Base-by-base conservation (phyloP, 441 rosid species). In the Breynia disticha region DNA sequence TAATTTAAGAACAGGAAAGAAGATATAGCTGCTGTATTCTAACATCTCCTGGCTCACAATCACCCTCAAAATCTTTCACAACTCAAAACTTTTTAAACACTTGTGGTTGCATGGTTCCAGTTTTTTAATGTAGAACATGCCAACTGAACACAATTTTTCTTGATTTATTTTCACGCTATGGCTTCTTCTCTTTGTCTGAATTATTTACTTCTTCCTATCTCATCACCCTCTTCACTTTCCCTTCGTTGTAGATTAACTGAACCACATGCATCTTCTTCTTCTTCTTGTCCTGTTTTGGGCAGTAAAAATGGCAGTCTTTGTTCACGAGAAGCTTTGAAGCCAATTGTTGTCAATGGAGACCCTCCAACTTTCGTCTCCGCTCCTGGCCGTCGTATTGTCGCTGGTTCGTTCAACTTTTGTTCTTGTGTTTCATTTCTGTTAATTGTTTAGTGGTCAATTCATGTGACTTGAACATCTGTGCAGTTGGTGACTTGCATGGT, bases 401-500 rank as follows among this genome's bases (percentile, higher is more conserved):
- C 97, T 39, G 95, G 96, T 87, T 57, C 43, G 63, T 67, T 24
- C 16, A 20, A 42, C 44, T 47, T 54, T 43, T 16, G 16, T 16
- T 52, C 19, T 38, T 24, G 32, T 24, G 7, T 24, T 24, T 24
- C 32, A 2, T 24, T 7, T 24, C 7, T 24, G 32, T 24, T 24
- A 2, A 24, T 24, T 24, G 32, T 24, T 24, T 24, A 24, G 32
- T 2, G 32, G 32, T 24, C 32, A 2, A 24, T 2, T 24, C 7
- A 24, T 24, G 7, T 24, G 15, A 39, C 15, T 10, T 39, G 15
- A 39, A 7, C 7, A 51, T 51, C 13, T 65, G 20, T 47, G 35
- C 56, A 87, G 95, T 87, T 70, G 96, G 96, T 42, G 96, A 91
- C 71, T 70, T 91, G 46, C 95, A 91, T 53, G 98, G 98, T 35